Base-by-base conservation (phyloP, 176 grass and related monocot genomes). In the Cymbopogon citratus region DNA sequence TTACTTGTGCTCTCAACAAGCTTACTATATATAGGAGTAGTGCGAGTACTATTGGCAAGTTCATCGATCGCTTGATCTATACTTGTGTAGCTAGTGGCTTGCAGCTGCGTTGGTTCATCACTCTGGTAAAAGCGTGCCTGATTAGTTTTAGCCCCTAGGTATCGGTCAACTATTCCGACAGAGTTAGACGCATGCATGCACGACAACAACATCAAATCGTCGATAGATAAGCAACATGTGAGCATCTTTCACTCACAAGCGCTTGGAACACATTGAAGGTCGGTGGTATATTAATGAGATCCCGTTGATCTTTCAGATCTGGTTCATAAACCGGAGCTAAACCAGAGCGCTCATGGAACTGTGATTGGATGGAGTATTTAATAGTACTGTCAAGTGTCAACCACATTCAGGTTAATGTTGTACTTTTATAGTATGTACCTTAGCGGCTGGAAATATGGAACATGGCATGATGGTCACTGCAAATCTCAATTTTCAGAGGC, bases 21-120 rank as follows among this genome's bases (percentile, higher is more conserved):
- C 77, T 74, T 40, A 18, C 25, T 85, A 85, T 85, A 85, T 85
- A 80, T 85, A 77, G 59, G n/a, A 25, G n/a, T 41, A 40, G 5
- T n/a, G 27, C 48, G 49, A 21, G 18, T 52, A 51, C 46, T 18
- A 19, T 6, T 38, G 1, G 6, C 31, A 2, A 33, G 31, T 33
- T 33, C 2, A 33, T 12, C 35, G 35, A 23, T 69, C 18, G 21
- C 49, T 52, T 21, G 18, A 21, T 52, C 6, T 51, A 54, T 54
- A 21, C 18, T 21, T 54, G 51, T 52, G 5, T 52, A 54, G 51
- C 51, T 54, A 21, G 16, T 54, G 49, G 1, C 49, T 54, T 21
- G 51, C 51, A 52, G 18, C 51, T 54, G 51, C 51, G 19, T 52
- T 4, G 52, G 52, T 9, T 23, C 8, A 57, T 23, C 7, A 57